Evolutionary conservation across 306 rosid species (phyloP).

Genomic region (Casuarina cunninghamiana): DNA sequence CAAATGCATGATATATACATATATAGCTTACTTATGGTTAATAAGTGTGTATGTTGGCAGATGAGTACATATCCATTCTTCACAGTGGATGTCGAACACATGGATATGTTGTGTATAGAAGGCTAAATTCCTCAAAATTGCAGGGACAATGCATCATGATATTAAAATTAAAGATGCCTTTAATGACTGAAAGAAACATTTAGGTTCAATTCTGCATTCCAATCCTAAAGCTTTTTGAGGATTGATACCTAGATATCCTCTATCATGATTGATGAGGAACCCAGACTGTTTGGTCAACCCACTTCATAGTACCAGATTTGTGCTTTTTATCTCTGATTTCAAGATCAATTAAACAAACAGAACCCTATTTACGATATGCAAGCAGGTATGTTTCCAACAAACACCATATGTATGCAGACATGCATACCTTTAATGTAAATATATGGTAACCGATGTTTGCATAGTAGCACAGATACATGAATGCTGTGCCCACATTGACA

Average conservation of each 20-base stretch:
- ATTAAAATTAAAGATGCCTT: neutral
- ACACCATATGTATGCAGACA: neutral
- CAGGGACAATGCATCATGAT: neutral
- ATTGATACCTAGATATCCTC: neutral
- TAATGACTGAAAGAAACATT: neutral
- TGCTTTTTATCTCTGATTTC: neutral
- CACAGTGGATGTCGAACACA: neutral
- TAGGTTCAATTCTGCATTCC: neutral
- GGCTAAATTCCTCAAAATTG: neutral
- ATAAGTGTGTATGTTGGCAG: neutral
- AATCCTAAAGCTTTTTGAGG: too few species aligned
- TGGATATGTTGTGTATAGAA: neutral
- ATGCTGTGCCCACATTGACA: neutral
- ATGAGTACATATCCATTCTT: neutral
- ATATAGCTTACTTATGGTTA: neutral
- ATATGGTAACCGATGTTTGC: neutral
- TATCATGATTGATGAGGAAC: neutral
- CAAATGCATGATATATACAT: neutral
- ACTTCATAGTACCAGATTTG: neutral
- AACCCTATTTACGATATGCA: neutral
- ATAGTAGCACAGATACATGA: neutral
- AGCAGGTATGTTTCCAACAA: neutral
- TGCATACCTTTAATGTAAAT: neutral
- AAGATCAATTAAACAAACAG: neutral
- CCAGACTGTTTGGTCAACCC: neutral